Percentiles rank a stretch among this genome's conserved stretches.
Evolutionary conservation across 176 grass and related monocot species (phyloP).

Genomic region (Neostapfia colusana): DNA sequence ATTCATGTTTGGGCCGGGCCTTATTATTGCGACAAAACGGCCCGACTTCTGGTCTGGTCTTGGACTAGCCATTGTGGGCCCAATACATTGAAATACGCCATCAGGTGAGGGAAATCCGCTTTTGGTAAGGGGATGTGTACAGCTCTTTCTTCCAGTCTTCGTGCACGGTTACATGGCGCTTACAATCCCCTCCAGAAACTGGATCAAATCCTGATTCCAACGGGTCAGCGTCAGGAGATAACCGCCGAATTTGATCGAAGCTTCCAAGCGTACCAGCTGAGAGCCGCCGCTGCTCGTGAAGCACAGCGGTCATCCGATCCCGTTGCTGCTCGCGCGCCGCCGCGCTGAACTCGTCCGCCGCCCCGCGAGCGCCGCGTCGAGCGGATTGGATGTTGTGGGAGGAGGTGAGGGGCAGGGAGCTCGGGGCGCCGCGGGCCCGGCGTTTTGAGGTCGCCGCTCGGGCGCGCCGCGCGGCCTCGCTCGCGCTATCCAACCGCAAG

Average conservation of each 20-base stretch:
- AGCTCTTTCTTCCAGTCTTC: neutral
- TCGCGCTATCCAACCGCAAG: slow-evolving; percentile 80
- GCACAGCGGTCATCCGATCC: neutral
- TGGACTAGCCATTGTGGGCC: neutral
- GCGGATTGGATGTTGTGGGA: slow-evolving; percentile 72
- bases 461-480: slow-evolving; percentile 51
- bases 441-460: slow-evolving; percentile 51
- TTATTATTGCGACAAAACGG: neutral
- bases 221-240: neutral
- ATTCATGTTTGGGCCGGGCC: neutral
- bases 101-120: neutral
- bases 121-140: neutral
- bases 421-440: slow-evolving; percentile 47
- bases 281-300: neutral
- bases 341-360: slow-evolving; percentile 10
- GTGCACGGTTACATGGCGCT: neutral
- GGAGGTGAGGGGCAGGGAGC: slow-evolving; percentile 67
- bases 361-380: slow-evolving; percentile 10
- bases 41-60: neutral
- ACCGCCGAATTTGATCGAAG: slow-evolving; percentile 16
- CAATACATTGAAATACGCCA: neutral
- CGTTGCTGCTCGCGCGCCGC: neutral
- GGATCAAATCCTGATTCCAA: neutral
- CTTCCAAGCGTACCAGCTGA: slow-evolving; percentile 11
- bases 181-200: neutral